Evolutionary conservation across 2,329 filamentous ascomycete species (phyloP), one percentile per base, ranked within the genome.

Genomic region (Aspergillus alliaceus): DNA sequence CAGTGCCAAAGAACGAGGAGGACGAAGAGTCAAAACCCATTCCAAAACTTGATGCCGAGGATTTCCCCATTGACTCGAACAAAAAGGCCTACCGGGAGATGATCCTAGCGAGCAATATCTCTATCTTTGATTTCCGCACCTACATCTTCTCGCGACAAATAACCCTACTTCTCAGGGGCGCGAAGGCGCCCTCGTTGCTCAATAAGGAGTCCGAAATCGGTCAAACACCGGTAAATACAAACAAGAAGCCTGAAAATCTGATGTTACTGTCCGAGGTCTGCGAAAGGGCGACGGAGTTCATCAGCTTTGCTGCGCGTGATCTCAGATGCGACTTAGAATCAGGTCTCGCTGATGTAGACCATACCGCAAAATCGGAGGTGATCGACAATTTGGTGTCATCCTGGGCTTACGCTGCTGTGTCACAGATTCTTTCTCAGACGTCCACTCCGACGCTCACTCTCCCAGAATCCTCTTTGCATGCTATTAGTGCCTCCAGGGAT

Each of bases 81-180:
- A 82, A 79, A 65, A 96, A 96, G 72, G 84, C 90, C 1, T 99
- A 98, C 70, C 86, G 93, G 51, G 91, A 96, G 56, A 86, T 96
- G 66, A 99, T 99, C 49, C 80, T 99, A 37, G 89, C 90, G 14
- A 99, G 96, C 77, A 90, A 96, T 63, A 96, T 99, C 34, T 99
- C 95, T 0, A 82, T 96, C 2, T 97, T 98, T 69, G 95, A 99
- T 73, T 98, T 99, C 72, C 84, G 91, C 50, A 91, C 90, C 65
- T 99, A 99, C 72, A 87, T 99, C 12, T 99, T 98, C 72, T 87
- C 91, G 3, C 85, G 95, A 24, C 93, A 99, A 67, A 86, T 96
- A 60, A 85, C 89, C 2, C 77, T 99, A 1, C 81, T 98, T 1
- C 80, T 96, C 12, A 85, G 93, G 4, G 82, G 96, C 1, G 92